Evolutionary conservation across 768 basidiomycete genomes (phyloP).

Genomic region (Coprinopsis sp.): DNA sequence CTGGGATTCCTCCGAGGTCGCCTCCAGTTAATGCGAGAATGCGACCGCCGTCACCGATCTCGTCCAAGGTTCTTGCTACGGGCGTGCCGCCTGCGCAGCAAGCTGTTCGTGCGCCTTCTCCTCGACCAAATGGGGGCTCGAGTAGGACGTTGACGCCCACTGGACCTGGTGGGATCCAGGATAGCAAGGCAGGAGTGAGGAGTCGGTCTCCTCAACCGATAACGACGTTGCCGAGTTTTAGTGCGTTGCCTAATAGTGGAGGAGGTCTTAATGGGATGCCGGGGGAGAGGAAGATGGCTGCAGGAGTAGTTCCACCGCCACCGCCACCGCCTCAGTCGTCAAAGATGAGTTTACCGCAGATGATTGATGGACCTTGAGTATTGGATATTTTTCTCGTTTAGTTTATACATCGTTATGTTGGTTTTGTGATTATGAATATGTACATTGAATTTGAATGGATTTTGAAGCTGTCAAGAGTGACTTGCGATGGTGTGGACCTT

Average conservation of each 20-base stretch:
- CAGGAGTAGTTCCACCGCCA: background rate
- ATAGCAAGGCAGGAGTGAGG: too few species aligned
- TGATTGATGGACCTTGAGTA: conserved; percentile 33
- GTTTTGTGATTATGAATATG: conserved; percentile 8
- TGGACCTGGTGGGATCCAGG: too few species aligned
- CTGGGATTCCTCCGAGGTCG: conserved; percentile 10
- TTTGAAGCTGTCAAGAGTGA: too few species aligned
- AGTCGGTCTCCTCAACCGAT: too few species aligned
- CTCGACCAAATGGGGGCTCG: conserved; percentile 17
- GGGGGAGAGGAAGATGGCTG: conserved; percentile 21
- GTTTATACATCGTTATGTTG: background rate
- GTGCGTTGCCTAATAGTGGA: too few species aligned
- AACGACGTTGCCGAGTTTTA: too few species aligned
- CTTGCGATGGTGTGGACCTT: too few species aligned
- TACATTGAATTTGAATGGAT: background rate
- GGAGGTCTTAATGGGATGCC: too few species aligned
- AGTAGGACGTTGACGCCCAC: conserved; percentile 13
- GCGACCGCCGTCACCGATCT: conserved; percentile 28
- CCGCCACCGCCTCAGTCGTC: conserved; percentile 26
- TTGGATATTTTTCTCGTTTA: background rate
- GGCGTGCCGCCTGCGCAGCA: conserved; percentile 20
- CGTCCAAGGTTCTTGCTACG: conserved; percentile 13
- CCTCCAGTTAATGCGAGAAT: conserved; percentile 30
- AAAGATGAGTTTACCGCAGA: conserved; percentile 41
- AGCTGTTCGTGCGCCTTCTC: conserved; percentile 24